Evolutionary conservation across 768 basidiomycete genomes (phyloP), one percentile per base, ranked within the genome.

Genomic region (Hemileccinum impolitum): DNA sequence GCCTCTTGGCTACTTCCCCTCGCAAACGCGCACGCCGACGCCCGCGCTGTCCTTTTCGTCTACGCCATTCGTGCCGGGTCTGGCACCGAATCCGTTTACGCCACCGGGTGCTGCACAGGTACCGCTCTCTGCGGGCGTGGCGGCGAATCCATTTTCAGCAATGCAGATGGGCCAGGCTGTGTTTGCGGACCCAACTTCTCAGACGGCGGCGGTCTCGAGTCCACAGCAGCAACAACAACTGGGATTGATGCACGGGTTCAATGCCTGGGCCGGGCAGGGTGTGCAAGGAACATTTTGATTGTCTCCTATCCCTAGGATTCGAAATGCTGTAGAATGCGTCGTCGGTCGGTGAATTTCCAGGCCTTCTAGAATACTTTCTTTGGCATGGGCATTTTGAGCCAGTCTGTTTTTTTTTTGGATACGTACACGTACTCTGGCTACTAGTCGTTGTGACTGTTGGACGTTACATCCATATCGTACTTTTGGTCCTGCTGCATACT

Each of bases 121-220:
- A 57, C 62, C 70, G 52, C 47, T 58, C 26, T 37, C 53, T 3
- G 17, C 43, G 13, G 26, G 23, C 3, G 50, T 36, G n/a, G 3
- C 37, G 15, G 46, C 23, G 34, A 62, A 58, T 32, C 56, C 61
- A 6, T 64, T 61, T 35, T 41, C 61, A 8, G 44, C 43, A 35
- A 45, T 55, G 44, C 57, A 55, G 13, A 45, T 45, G 39, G 50
- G 47, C 6, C 62, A 53, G 23, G 13, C 21, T 1, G 61, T 53
- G 12, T 61, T 60, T 23, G 43, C 58, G 40, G 48, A 53, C 21
- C 59, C 53, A 51, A 63, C 66, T 6, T 65, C 72, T 12, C 72
- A 52, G 21, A 47, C 23, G 23, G 23, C 23, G 6, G 23, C 23
- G 23, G 6, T 52, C 23, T 23, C 47, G 30, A 51, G 45, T 50